Base-by-base conservation (phyloP, 495 filamentous ascomycete genomes). In the Lichenothelia convexa region DNA sequence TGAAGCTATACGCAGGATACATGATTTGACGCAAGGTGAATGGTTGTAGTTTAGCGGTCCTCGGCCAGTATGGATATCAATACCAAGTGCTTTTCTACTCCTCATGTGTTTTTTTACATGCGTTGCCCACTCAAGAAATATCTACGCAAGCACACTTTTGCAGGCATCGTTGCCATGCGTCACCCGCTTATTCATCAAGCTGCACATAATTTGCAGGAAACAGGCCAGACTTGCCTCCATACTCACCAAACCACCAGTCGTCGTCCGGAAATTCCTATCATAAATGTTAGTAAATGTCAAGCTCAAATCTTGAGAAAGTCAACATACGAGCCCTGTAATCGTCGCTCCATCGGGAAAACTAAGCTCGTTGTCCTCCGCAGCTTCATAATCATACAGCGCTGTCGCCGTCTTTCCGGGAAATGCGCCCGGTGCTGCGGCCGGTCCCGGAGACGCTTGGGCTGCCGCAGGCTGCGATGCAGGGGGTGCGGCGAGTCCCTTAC, bases 181-280 rank as follows among this genome's bases (percentile, higher is more conserved):
- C 13, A 27, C 7, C 24, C 24, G 24, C 24, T 13, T 27, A 64
- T 42, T 60, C 45, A 29, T 60, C 50, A 30, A 65, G 35, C 42
- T 57, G 43, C 20, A 66, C 63, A 44, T 67, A 66, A 36, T 66
- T 66, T 12, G 63, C 60, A 0, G 58, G 63, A 54, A 99, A 99
- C n/a, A 95, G 64, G 18, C 89, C 89, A 5, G 67, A 70, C 39
- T 72, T 70, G 6, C 83, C 82, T 17, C 70, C 61, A 48, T 82
- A 91, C 42, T 80, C 71, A 24, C 89, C 89, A 42, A 80, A 73
- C 89, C 89, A 99, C 89, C 89, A 99, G 51, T 95, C 89, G 42
- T 95, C 85, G 51, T 95, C 89, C 3, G 91, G 91, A 59, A 95
- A 95, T 58, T 94, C 81, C 77, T 81, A 45, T n/a, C 17, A 21